Evolutionary conservation across 108 stramenopile species (phyloP).

Genomic region (Poteriospumella lacustris): DNA sequence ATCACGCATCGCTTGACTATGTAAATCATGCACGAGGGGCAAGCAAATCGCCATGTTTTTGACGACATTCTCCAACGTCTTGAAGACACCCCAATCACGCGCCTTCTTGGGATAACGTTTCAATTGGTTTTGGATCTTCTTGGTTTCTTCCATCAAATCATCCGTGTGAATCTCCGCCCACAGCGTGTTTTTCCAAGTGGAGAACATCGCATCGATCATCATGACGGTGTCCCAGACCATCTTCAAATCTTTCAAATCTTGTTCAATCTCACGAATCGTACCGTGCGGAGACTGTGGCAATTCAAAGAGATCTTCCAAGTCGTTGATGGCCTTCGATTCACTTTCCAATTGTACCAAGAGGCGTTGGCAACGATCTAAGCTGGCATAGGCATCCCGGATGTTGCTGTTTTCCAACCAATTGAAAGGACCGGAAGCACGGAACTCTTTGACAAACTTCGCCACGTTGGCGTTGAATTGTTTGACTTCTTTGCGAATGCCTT

Average conservation of each 20-base stretch:
- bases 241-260: constrained; percentile 30
- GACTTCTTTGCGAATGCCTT: constrained; percentile 32
- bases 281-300: not conserved
- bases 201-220: constrained; percentile 30
- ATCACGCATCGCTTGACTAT: constrained; percentile 46
- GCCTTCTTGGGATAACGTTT: not conserved
- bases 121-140: constrained; percentile 32
- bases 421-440: constrained; percentile 35
- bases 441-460: constrained; percentile 18
- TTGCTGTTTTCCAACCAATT: constrained; percentile 3
- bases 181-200: constrained; percentile 32
- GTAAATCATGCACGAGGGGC: constrained; percentile 44
- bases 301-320: constrained; percentile 47
- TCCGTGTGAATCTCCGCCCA: constrained; percentile 44
- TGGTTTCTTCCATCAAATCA: constrained; percentile 36
- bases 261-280: constrained; percentile 18
- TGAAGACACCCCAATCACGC: constrained; percentile 40
- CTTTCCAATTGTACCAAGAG: not conserved
- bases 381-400: constrained; percentile 31
- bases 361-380: constrained; percentile 21
- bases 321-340: constrained; percentile 33
- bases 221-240: constrained; percentile 36
- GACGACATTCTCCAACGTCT: constrained; percentile 10
- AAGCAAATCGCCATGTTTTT: constrained; percentile 37
- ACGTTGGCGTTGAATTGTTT: constrained; percentile 19